These are phyloP conservation scores for Closterium sp. DNA, from an alignment of 139 green algal genomes.

Conservation along the genomic window DNA sequence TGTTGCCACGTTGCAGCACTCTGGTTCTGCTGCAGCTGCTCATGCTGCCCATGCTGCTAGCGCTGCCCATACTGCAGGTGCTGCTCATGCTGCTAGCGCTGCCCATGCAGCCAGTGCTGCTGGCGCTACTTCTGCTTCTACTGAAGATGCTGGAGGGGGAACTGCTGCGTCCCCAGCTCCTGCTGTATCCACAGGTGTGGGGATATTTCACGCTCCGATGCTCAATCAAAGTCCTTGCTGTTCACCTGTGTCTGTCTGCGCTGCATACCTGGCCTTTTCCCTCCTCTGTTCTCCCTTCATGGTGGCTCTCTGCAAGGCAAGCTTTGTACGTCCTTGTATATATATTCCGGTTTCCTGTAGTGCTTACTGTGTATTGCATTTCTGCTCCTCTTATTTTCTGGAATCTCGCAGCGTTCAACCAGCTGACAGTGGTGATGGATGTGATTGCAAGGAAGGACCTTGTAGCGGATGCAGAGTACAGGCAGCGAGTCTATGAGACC, in stretches of 20 bases:
- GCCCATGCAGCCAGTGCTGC: background rate
- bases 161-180: background rate
- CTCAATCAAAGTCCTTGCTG: too few species aligned
- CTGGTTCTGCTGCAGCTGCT: background rate
- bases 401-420: background rate
- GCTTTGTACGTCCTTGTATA: background rate
- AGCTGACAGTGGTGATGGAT: constrained; percentile 13
- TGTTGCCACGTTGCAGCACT: background rate
- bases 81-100: background rate
- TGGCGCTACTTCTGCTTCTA: too few species aligned
- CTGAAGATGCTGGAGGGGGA: too few species aligned
- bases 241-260: background rate
- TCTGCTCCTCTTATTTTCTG: background rate
- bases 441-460: background rate
- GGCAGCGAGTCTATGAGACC: constrained; percentile 2
- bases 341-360: background rate
- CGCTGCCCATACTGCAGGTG: background rate
- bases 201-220: background rate
- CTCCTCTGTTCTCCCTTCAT: background rate
- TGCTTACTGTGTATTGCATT: background rate
- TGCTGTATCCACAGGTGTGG: background rate
- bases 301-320: background rate
- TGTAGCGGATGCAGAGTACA: constrained; percentile 3
- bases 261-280: background rate
- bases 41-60: background rate